Conservation (phyloP, 2,329 filamentous ascomycete genomes). For the Pleoardoris graminearum region DNA sequence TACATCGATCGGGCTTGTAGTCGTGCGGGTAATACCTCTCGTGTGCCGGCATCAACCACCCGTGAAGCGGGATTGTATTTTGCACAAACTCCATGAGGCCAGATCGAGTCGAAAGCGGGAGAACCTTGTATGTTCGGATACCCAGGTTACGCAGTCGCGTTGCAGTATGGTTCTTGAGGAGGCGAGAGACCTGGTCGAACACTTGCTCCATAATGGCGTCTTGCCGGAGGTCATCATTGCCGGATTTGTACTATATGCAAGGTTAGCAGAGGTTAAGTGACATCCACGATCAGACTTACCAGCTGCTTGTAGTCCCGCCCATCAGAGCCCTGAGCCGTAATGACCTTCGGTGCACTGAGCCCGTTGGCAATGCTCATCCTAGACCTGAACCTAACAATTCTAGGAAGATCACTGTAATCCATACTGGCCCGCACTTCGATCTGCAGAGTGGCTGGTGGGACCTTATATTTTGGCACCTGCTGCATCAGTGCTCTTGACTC, state of each 20-base stretch:
- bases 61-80: conserved; percentile 88
- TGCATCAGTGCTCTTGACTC: conserved; percentile 66
- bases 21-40: conserved; percentile 84
- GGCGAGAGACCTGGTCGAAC: conserved; percentile 90
- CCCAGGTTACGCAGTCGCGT: conserved; percentile 87
- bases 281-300: conserved; percentile 48
- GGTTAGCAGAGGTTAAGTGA: not conserved
- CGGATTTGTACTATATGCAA: conserved; percentile 77
- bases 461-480: conserved; percentile 64
- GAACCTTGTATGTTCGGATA: conserved; percentile 95
- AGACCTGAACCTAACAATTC: conserved; percentile 71
- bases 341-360: conserved; percentile 90
- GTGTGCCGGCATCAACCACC: conserved; percentile 90
- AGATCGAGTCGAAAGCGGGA: conserved; percentile 80
- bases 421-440: conserved; percentile 73
- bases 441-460: conserved; percentile 89
- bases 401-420: conserved; percentile 76
- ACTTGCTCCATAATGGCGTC: conserved; percentile 99
- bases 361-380: conserved; percentile 85
- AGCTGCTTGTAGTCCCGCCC: conserved; percentile 84
- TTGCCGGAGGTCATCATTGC: conserved; percentile 93
- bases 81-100: conserved; percentile 97
- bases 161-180: conserved; percentile 81
- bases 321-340: conserved; percentile 78
- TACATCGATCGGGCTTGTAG: conserved; percentile 72